These are phyloP conservation scores for Plasmopara viticola DNA, from an alignment of 352 stramenopile genomes.

Conservation along the genomic window DNA sequence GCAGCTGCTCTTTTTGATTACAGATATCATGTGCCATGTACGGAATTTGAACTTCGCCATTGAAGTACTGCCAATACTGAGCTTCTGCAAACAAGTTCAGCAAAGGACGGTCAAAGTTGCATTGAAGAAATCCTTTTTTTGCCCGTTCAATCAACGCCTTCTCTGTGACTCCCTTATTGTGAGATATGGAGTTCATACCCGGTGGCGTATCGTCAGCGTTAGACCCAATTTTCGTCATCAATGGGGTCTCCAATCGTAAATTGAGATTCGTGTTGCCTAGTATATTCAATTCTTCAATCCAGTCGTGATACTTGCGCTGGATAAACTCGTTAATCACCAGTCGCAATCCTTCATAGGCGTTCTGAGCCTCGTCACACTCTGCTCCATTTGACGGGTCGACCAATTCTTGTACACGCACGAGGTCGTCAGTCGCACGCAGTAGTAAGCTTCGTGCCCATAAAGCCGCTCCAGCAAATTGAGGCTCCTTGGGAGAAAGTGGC, in stretches of 20 bases:
- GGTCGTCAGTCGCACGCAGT: slow-evolving; percentile 67
- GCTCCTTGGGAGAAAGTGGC: slow-evolving; percentile 83
- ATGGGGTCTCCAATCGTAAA: slow-evolving; percentile 73
- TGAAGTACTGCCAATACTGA: slow-evolving; percentile 89
- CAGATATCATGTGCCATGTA: slow-evolving; percentile 95
- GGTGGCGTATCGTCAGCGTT: slow-evolving; percentile 8
- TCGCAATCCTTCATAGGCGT: slow-evolving; percentile 63
- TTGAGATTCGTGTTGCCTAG: slow-evolving; percentile 73
- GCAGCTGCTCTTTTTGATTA: slow-evolving; percentile 90
- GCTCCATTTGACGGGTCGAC: slow-evolving; percentile 57
- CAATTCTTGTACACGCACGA: slow-evolving; percentile 65
- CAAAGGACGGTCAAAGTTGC: slow-evolving; percentile 92
- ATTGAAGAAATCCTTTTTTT: slow-evolving; percentile 86
- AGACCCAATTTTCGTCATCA: slow-evolving; percentile 75
- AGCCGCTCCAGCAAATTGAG: slow-evolving; percentile 88
- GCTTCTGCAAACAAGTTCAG: slow-evolving; percentile 91
- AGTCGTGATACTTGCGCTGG: slow-evolving; percentile 87
- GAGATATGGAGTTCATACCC: slow-evolving; percentile 31
- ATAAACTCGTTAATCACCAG: slow-evolving; percentile 87
- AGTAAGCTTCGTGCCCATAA: slow-evolving; percentile 89
- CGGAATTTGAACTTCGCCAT: slow-evolving; percentile 91
- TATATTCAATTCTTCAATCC: slow-evolving; percentile 83
- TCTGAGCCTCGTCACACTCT: slow-evolving; percentile 78
- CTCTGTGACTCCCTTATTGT: slow-evolving; percentile 52
- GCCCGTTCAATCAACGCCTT: slow-evolving; percentile 73